These are phyloP conservation scores for Pichia cabralensis DNA, from an alignment of 805 yeast species.

Conservation along the genomic window DNA sequence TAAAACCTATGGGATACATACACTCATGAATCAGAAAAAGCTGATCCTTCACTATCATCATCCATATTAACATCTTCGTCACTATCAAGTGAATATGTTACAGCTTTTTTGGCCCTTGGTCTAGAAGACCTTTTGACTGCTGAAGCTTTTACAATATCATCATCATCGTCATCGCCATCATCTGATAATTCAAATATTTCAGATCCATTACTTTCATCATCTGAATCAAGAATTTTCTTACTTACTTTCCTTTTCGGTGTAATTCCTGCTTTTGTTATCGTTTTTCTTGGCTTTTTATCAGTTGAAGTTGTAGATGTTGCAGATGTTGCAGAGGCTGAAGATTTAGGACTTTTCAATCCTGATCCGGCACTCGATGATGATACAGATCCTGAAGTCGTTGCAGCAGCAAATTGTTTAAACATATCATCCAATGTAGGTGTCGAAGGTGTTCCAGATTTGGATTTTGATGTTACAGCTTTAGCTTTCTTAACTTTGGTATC, in stretches of 20 bases:
- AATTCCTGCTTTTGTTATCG: conserved; percentile 6
- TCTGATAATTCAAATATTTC: conserved; percentile 7
- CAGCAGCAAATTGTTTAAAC: too few species aligned
- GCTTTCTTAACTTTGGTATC: conserved; percentile 28
- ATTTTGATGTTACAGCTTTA: conserved; percentile 26
- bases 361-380: too few species aligned
- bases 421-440: too few species aligned
- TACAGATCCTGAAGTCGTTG: too few species aligned
- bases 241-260: conserved; percentile 5
- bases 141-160: conserved; percentile 5
- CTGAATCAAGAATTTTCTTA: too few species aligned
- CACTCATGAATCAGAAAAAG: too few species aligned
- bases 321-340: too few species aligned
- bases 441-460: background rate
- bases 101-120: conserved; percentile 6
- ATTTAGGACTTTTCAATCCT: too few species aligned
- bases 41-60: conserved; percentile 7
- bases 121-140: too few species aligned
- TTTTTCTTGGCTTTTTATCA: too few species aligned
- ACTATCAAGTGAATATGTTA: conserved; percentile 12
- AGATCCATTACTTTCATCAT: conserved; percentile 5
- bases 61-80: conserved; percentile 11
- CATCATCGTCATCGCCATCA: conserved; percentile 5
- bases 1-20: too few species aligned
- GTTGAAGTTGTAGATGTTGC: too few species aligned